phyloP scores from a whole-genome alignment of 116 monocot genomes.

The Phalaenopsis hybrid region DNA sequence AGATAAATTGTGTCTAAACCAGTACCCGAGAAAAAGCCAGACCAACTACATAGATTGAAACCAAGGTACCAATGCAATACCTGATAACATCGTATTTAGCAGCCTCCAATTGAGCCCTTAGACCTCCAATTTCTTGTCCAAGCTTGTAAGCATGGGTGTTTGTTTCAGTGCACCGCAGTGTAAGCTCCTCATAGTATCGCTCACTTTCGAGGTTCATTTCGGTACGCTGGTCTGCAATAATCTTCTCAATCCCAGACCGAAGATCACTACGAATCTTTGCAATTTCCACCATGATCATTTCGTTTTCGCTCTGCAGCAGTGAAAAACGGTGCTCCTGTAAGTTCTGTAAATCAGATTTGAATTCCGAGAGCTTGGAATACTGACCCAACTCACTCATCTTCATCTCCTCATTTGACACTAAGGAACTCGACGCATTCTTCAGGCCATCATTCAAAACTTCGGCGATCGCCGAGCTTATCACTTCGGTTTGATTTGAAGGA shows the following conservation, averaged over 20 bases:
- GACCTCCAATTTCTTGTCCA: constrained; percentile 61
- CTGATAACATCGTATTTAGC: constrained; percentile 90
- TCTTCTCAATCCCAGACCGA: too few relatives aligned
- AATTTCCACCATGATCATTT: too few relatives aligned
- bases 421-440: constrained; percentile 35
- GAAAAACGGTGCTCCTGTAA: too few relatives aligned
- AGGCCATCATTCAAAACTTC: constrained; percentile 13
- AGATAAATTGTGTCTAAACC: constrained; percentile 27
- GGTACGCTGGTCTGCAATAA: too few relatives aligned
- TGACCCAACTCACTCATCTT: constrained; percentile 13
- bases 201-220: too few relatives aligned
- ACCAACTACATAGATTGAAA: constrained; percentile 71
- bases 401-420: constrained; percentile 40
- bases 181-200: too few relatives aligned
- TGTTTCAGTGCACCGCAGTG: too few relatives aligned
- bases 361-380: too few relatives aligned
- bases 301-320: too few relatives aligned
- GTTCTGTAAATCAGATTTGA: too few relatives aligned
- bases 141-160: too few relatives aligned
- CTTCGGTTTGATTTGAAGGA: constrained; percentile 63
- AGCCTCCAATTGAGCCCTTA: constrained; percentile 73
- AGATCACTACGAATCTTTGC: too few relatives aligned
- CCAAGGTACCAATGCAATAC: constrained; percentile 88
- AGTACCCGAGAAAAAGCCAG: constrained; percentile 61
- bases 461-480: constrained; percentile 39